Evolutionary conservation across 805 yeast genomes (phyloP), one percentile per base, ranked within the genome.

Genomic region (Starmerella bacillaris): DNA sequence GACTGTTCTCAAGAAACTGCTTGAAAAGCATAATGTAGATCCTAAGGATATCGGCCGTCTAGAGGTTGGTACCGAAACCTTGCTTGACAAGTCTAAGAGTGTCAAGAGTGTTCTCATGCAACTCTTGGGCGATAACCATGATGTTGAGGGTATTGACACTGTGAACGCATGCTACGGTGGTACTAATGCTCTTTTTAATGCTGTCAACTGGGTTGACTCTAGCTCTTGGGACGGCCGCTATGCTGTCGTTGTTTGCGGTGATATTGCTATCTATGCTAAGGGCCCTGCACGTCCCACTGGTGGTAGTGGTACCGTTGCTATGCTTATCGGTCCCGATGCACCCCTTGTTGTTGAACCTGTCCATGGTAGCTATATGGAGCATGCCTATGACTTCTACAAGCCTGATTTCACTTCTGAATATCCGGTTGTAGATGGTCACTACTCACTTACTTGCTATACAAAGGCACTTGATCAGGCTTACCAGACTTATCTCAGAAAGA

Each of bases 211-310:
- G 96, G 60, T 89, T 46, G 95, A 89, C 63, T 80, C 94, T 21
- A 72, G 80, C 20, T 68, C 86, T 30, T 89, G 98, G 98, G 98
- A 89, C 54, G 98, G 98, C 44, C 74, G 96, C 59, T 83, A 86
- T 53, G 96, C 96, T 37, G 71, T 89, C 51, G 98, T 86, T 37
- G 94, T 86, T 17, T 74, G 89, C 55, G 96, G 95, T 60, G 98
- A 89, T 61, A 89, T 89, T 58, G 98, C 98, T 54, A 75, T 89
- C 48, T 89, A 89, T 61, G 83, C 84, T 51, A 72, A 84, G 63
- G 98, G 98, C 57, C 77, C 92, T 26, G 98, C 98, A 38, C 77
- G 98, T 68, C 98, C 98, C 54, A 89, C 98, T 36, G 98, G 98
- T 59, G 98, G 98, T 65, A 95, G 92, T 37, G 98, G 98, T 56